Conservation (phyloP, 306 rosid species). For the Glycyrrhiza uralensis region DNA sequence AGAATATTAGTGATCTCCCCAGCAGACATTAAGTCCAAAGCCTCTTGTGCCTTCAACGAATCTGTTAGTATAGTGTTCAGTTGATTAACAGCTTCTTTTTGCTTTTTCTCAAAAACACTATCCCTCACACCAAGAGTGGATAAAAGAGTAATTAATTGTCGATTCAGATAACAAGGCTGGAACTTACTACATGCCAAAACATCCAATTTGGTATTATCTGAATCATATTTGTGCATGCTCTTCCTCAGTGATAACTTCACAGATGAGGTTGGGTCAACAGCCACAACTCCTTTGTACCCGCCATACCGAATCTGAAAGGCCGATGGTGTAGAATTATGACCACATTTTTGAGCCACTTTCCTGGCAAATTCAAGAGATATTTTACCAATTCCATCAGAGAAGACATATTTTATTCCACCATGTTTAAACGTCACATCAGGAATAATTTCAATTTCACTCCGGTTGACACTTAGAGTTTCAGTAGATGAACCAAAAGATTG, state of each 20-base stretch:
- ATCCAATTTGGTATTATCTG: conserved; percentile 56
- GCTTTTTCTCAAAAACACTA: conserved; percentile 57
- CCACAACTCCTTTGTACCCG: conserved; percentile 91
- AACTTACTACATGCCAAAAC: conserved; percentile 66
- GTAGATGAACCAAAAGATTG: conserved; percentile 93
- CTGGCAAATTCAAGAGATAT: conserved; percentile 63
- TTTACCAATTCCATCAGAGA: conserved; percentile 94
- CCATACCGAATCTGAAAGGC: conserved; percentile 91
- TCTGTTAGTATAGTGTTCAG: conserved; percentile 59
- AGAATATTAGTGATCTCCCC: conserved; percentile 77
- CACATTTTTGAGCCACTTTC: conserved; percentile 68
- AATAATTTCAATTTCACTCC: conserved; percentile 52
- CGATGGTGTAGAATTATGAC: conserved; percentile 51
- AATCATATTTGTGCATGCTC: conserved; percentile 76
- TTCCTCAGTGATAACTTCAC: conserved; percentile 64
- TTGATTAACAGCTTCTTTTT: conserved; percentile 53
- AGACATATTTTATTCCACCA: conserved; percentile 37
- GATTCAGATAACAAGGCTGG: conserved; percentile 73
- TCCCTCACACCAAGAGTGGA: conserved; percentile 75
- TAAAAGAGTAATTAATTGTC: conserved; percentile 73
- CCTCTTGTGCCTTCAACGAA: conserved; percentile 66
- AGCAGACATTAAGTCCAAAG: conserved; percentile 64
- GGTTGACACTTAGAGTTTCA: conserved; percentile 54
- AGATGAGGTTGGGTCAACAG: conserved; percentile 68
- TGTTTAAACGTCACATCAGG: conserved; percentile 38